Evolutionary conservation across 73 alveolate genomes (phyloP).

Genomic region (Stentor coeruleus): DNA sequence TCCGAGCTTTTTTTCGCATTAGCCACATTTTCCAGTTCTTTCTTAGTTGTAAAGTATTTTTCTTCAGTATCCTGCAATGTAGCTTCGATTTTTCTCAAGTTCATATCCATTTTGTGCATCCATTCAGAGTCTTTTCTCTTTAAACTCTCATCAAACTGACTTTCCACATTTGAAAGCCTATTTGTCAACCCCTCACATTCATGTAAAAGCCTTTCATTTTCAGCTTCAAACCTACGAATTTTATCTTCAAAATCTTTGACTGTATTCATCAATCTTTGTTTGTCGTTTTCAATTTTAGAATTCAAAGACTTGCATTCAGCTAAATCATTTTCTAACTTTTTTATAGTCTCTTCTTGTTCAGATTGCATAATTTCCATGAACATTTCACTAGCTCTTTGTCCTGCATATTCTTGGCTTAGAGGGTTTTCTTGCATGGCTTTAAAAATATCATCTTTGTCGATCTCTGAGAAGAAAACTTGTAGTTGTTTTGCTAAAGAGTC

Average conservation of each 20-base stretch:
- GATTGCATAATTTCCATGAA: not conserved
- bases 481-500: not conserved
- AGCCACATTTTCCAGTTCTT: not conserved
- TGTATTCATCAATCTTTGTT: too few relatives aligned
- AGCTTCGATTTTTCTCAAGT: too few relatives aligned
- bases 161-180: not conserved
- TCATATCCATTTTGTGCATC: too few relatives aligned
- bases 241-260: too few relatives aligned
- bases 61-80: not conserved
- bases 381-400: slow-evolving; percentile 6
- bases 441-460: slow-evolving; percentile 4
- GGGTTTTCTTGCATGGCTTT: slow-evolving; percentile 11
- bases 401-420: not conserved
- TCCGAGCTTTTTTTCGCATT: not conserved
- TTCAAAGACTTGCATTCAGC: not conserved
- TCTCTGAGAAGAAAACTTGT: not conserved
- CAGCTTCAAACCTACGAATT: not conserved
- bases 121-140: not conserved
- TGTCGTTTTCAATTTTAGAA: not conserved
- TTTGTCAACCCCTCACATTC: not conserved
- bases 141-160: not conserved
- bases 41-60: not conserved
- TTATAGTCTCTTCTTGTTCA: slow-evolving; percentile 11
- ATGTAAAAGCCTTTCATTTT: not conserved
- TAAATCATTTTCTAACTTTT: not conserved